Base-by-base conservation (phyloP, 2,329 filamentous ascomycete species). In the Periconia sp. region DNA sequence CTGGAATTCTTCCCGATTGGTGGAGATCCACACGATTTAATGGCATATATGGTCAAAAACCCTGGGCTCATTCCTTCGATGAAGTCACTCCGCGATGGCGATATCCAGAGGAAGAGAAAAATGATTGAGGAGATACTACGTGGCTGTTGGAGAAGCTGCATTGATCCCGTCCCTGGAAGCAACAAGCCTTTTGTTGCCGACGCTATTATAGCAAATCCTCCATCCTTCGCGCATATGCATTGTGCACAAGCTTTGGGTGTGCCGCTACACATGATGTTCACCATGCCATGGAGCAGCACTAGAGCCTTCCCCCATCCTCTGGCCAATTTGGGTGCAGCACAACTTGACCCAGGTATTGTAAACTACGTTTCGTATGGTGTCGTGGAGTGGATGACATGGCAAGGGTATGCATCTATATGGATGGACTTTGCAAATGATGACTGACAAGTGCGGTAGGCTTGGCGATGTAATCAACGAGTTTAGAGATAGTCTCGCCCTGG, bases 201-300 rank as follows among this genome's bases (percentile, higher is more conserved):
- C 68, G 57, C 55, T 86, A 89, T 90, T 50, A 88, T 90, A 54
- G 87, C 87, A 1, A 90, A 90, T 47, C 87, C 87, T 1, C 87
- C 87, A 0, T 88, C 84, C 57, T 89, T 89, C 66, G 87, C 85
- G 0, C 86, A 89, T 56, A 76, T 89, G 3, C 86, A 89, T 59
- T 79, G 85, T 48, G 87, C 86, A 1, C 84, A 89, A 69, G 86
- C 85, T 61, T 66, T 89, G 54, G 86, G 85, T 1, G 81, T 89
- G 19, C 86, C 87, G 0, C 60, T 89, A 6, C 86, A 89, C 60
- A 78, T 95, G 61, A 94, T 95, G 87, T 95, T 95, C 71, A 95
- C 90, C 1, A 80, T 80, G 77, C 78, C 78, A 4, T 80, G 74
- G 72, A 72, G 57, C 16, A 65, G 60, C 10, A 78, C 76, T 7